Evolutionary conservation across 495 filamentous ascomycete genomes (phyloP).

Genomic region (Lasiosphaeria ovina): DNA sequence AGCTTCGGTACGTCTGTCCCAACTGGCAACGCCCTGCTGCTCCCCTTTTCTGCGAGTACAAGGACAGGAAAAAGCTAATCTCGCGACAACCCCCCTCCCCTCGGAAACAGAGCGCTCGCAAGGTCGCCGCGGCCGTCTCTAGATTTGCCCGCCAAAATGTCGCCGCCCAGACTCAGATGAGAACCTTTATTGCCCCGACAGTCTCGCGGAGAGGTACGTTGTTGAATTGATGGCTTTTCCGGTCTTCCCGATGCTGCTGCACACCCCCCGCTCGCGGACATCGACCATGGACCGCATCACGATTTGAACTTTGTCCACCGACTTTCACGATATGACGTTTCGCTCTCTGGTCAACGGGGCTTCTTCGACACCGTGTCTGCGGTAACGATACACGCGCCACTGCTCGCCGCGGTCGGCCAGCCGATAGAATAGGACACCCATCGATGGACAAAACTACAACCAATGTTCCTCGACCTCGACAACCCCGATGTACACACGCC

Average conservation of each 20-base stretch:
- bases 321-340: too few relatives aligned
- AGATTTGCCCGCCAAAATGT: constrained; percentile 71
- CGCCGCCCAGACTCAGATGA: constrained; percentile 62
- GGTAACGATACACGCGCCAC: too few relatives aligned
- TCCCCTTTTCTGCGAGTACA: neutral
- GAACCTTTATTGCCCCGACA: constrained; percentile 79
- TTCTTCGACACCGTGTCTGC: too few relatives aligned
- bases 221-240: constrained; percentile 33
- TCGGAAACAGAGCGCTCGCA: constrained; percentile 61
- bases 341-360: too few relatives aligned
- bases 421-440: too few relatives aligned
- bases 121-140: constrained; percentile 61
- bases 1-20: constrained; percentile 56
- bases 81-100: constrained; percentile 14
- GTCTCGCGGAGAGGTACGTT: constrained; percentile 69
- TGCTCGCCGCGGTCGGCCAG: too few relatives aligned
- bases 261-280: too few relatives aligned
- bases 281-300: too few relatives aligned
- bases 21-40: neutral
- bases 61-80: neutral
- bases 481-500: too few relatives aligned
- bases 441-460: too few relatives aligned
- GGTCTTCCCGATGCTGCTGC: neutral
- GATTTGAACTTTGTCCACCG: too few relatives aligned
- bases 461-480: too few relatives aligned